phyloP scores from a whole-genome alignment of 148 eudicot genomes.

The Arbutus unedo region DNA sequence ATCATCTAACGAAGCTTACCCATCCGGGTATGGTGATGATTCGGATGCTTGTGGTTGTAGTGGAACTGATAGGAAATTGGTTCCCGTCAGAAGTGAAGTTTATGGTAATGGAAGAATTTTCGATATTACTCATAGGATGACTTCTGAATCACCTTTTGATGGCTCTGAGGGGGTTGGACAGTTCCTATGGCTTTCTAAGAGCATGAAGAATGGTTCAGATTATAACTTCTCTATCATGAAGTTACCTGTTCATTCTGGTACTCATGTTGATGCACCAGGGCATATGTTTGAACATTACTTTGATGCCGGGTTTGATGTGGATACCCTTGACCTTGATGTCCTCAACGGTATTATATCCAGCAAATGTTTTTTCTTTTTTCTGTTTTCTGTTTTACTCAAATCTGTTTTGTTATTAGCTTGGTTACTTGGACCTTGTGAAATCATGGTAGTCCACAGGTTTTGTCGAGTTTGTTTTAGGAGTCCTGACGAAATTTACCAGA shows the following conservation, averaged over 20 bases:
- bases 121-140: constrained; percentile 46
- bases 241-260: constrained; percentile 47
- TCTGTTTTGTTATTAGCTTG: not conserved
- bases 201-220: constrained; percentile 47
- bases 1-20: constrained; percentile 31
- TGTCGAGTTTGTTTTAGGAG: not conserved
- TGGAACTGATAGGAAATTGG: constrained; percentile 17
- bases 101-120: constrained; percentile 35
- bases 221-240: constrained; percentile 47
- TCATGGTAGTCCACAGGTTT: not conserved
- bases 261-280: constrained; percentile 66
- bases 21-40: constrained; percentile 41
- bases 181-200: constrained; percentile 24
- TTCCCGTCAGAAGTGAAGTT: constrained; percentile 36
- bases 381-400: not conserved
- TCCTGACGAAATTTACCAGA: not conserved
- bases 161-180: constrained; percentile 24
- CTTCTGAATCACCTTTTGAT: constrained; percentile 26
- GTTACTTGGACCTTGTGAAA: not conserved
- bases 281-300: constrained; percentile 41
- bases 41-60: constrained; percentile 28
- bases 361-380: not conserved
- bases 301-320: constrained; percentile 53
- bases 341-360: constrained; percentile 37
- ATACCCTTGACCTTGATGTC: constrained; percentile 47